Base-by-base conservation (phyloP, 2,329 filamentous ascomycete species). In the Fusarium pseudograminearum region DNA sequence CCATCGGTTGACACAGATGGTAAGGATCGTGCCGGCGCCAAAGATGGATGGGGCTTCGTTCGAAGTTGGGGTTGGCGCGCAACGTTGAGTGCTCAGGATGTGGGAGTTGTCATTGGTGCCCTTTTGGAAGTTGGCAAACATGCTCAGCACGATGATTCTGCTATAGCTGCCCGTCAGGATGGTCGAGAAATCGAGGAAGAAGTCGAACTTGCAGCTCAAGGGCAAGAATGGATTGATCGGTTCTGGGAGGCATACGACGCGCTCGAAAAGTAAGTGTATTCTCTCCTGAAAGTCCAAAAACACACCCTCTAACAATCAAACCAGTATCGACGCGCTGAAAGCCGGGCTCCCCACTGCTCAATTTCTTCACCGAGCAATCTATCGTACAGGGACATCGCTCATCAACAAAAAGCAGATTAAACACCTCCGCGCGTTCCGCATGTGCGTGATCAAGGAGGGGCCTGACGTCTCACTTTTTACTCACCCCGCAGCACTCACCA, bases 11-110 rank as follows among this genome's bases (percentile, higher is more conserved):
- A 91, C 62, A 90, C 90, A 7, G 90, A 92, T 69, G 90, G 89
- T 7, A 87, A 87, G 72, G 89, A 91, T 69, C 87, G 89, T 54
- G 90, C 86, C 20, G 90, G 91, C 24, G 88, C 89, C 47, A 95
- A 95, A 76, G 94, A 97, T 78, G 94, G 94, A 14, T 98, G 95
- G 95, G 95, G 96, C 0, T 99, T 98, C 76, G 95, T 98, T 20
- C 88, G 94, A 61, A 97, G 93, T 77, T 99, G 96, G 96, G 96
- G 96, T 14, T 99, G 94, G 94, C 92, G 94, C 77, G 95, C 94
- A 1, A 98, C 95, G 51, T 84, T 98, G 28, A 97, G 93, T 66
- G 96, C 96, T 8, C 92, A 95, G 50, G 96, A 99, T 77, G 93
- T 98, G 0, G 93, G 93, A n/a, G 93, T 97, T 18, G 90, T 98